Conservation (phyloP, 805 yeast genomes). For the Yarrowia divulgata region DNA sequence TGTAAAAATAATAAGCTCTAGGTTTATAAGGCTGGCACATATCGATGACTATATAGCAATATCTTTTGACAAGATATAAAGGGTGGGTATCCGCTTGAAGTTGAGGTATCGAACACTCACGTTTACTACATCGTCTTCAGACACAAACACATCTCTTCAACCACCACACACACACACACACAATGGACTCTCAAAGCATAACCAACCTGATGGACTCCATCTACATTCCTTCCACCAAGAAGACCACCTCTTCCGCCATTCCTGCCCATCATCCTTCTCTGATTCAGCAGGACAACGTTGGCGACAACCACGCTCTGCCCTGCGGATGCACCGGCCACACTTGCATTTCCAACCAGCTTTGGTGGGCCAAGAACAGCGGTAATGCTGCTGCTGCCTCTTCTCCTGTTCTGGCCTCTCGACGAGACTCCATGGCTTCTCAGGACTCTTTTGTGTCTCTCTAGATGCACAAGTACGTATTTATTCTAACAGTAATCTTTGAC, state of each 20-base stretch:
- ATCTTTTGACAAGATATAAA: not conserved
- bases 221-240: slow-evolving; percentile 37
- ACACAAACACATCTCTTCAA: not conserved
- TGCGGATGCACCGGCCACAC: slow-evolving; percentile 37
- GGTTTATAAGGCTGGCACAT: slow-evolving; percentile 26
- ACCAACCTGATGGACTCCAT: slow-evolving; percentile 37
- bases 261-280: slow-evolving; percentile 40
- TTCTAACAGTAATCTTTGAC: slow-evolving; percentile 9
- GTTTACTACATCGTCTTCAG: not conserved
- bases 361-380: slow-evolving; percentile 35
- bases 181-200: slow-evolving; percentile 39
- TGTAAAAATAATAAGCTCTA: slow-evolving; percentile 12
- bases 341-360: slow-evolving; percentile 33
- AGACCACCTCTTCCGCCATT: slow-evolving; percentile 6
- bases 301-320: slow-evolving; percentile 21
- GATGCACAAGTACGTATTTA: not conserved
- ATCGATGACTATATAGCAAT: slow-evolving; percentile 30
- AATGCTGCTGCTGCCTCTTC: slow-evolving; percentile 16
- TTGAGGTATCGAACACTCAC: not conserved
- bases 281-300: slow-evolving; percentile 35
- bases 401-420: slow-evolving; percentile 25
- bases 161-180: not conserved
- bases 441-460: slow-evolving; percentile 21
- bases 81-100: not conserved
- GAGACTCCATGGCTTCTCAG: slow-evolving; percentile 34